phyloP scores from a whole-genome alignment of 83 land plant genomes.

The Diphasiastrum complanatum region DNA sequence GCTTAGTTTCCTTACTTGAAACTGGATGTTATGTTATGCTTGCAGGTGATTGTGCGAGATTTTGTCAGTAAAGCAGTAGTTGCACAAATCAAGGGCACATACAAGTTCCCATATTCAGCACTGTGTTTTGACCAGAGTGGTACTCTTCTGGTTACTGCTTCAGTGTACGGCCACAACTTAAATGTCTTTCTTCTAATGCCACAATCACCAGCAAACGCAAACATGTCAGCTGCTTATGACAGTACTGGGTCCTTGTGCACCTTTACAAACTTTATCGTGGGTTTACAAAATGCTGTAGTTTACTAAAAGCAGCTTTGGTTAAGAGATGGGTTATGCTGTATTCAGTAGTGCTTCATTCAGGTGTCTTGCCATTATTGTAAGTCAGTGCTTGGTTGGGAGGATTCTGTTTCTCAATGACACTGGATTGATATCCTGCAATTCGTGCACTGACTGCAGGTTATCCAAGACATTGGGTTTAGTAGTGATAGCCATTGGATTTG shows the following conservation, averaged over 20 bases:
- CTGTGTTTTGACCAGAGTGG: conserved; percentile 95
- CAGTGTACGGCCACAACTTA: conserved; percentile 85
- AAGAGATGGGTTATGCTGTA: not conserved
- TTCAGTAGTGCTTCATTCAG: not conserved
- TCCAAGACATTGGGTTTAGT: conserved; percentile 88
- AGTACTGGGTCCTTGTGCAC: conserved; percentile 45
- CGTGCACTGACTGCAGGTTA: conserved; percentile 64
- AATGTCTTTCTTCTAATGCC: conserved; percentile 80
- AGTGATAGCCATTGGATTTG: conserved; percentile 76
- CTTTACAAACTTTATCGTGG: conserved; percentile 93
- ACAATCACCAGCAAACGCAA: conserved; percentile 19
- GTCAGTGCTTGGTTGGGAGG: not conserved
- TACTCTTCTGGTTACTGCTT: conserved; percentile 85
- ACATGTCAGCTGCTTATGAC: conserved; percentile 32
- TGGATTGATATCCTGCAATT: not conserved
- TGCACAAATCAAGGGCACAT: conserved; percentile 86
- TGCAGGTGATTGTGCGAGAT: conserved; percentile 90
- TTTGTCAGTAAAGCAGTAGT: conserved; percentile 59
- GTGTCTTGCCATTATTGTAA: not conserved
- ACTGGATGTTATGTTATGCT: not conserved
- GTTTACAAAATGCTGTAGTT: conserved; percentile 74
- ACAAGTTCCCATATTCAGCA: conserved; percentile 78
- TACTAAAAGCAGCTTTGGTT: not conserved
- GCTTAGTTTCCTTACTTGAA: not conserved
- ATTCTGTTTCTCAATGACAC: not conserved